A percentile compares a stretch with the other conserved stretches of the same genome.
These are phyloP conservation scores for Aspergillus sp. DNA, from an alignment of 2,329 filamentous ascomycete genomes.

Conservation along the genomic window DNA sequence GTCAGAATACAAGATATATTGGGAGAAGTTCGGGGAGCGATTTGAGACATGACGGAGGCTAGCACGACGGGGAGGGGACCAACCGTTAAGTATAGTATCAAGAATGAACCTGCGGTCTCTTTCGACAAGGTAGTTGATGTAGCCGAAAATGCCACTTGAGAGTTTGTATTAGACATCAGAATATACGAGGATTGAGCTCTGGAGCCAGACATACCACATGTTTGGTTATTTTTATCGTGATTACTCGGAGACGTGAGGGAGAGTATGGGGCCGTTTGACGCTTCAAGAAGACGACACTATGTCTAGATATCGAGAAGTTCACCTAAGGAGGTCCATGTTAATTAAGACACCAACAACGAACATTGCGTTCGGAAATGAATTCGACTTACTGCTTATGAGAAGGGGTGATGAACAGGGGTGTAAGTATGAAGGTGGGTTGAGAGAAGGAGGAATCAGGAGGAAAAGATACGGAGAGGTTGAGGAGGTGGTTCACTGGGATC, in stretches of 20 bases:
- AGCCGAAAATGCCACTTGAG: constrained; percentile 66
- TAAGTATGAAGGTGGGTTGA: constrained; percentile 1
- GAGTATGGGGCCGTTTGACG: background rate
- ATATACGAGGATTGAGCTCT: background rate
- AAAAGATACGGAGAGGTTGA: background rate
- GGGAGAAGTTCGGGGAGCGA: background rate
- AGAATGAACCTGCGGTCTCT: constrained; percentile 97
- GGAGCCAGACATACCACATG: constrained; percentile 38
- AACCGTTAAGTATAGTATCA: constrained; percentile 93
- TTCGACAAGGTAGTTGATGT: constrained; percentile 99
- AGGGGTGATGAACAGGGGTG: background rate
- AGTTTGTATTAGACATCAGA: constrained; percentile 18
- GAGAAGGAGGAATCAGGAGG: constrained; percentile 11
- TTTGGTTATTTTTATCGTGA: constrained; percentile 19
- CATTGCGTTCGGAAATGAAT: background rate
- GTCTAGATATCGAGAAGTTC: background rate
- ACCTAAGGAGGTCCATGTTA: background rate
- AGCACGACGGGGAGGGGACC: constrained; percentile 38
- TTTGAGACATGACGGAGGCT: background rate
- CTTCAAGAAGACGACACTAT: background rate
- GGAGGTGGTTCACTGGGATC: constrained; percentile 13
- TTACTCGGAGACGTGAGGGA: background rate
- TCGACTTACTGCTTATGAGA: background rate
- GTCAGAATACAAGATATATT: background rate
- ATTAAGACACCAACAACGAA: background rate